These are phyloP conservation scores for Chlorophyllum brunneum DNA, from an alignment of 768 basidiomycete species.

Conservation along the genomic window DNA sequence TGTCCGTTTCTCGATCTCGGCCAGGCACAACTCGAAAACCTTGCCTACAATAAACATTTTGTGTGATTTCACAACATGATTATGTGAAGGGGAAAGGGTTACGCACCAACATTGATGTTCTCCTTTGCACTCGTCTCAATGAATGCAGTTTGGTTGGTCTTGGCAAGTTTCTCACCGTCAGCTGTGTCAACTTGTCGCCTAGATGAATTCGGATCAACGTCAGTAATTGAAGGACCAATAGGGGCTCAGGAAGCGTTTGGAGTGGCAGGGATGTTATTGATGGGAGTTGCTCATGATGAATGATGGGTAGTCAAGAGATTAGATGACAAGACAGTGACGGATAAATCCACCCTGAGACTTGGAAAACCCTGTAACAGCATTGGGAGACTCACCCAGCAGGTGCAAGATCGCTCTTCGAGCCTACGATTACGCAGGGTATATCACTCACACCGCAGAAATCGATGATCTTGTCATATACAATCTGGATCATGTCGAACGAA, in stretches of 20 bases:
- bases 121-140: constrained; percentile 88
- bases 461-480: constrained; percentile 94
- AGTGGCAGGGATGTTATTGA: constrained; percentile 22
- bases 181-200: constrained; percentile 69
- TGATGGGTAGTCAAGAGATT: constrained; percentile 17
- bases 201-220: constrained; percentile 9
- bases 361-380: constrained; percentile 5
- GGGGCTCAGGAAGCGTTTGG: no score
- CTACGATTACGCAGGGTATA: constrained; percentile 92
- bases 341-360: constrained; percentile 13
- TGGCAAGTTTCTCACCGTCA: constrained; percentile 77
- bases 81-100: background rate
- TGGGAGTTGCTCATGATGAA: constrained; percentile 17
- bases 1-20: constrained; percentile 76
- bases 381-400: constrained; percentile 50
- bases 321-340: background rate
- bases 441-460: constrained; percentile 84
- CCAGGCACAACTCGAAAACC: constrained; percentile 82
- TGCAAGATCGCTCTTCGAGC: constrained; percentile 84
- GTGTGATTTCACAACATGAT: background rate
- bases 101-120: constrained; percentile 85
- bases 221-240: no score
- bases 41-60: constrained; percentile 49
- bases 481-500: constrained; percentile 93
- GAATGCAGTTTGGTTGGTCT: constrained; percentile 69